Evolutionary conservation across 176 grass and related monocot species (phyloP).

Genomic region (Oryza punctata): DNA sequence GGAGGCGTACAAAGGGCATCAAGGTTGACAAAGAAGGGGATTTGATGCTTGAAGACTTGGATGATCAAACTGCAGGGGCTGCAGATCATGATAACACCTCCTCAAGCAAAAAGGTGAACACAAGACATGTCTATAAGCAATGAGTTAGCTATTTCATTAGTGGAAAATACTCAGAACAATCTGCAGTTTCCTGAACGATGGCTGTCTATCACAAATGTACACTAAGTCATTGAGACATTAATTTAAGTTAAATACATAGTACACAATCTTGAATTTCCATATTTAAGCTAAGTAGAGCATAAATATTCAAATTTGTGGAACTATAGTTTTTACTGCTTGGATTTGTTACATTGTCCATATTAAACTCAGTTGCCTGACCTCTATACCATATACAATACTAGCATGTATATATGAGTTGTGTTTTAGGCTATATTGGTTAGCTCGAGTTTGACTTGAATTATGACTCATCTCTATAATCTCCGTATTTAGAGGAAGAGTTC

Average conservation of each 20-base stretch:
- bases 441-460: conserved; percentile 20
- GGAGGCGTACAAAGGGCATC: conserved; percentile 80
- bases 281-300: not conserved
- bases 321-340: not conserved
- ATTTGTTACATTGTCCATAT: not conserved
- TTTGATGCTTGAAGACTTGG: conserved; percentile 81
- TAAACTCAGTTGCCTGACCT: not conserved
- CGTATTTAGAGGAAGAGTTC: not conserved
- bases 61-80: conserved; percentile 50
- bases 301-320: not conserved
- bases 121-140: not conserved
- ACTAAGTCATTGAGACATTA: not conserved
- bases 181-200: conserved; percentile 3
- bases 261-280: conserved; percentile 29
- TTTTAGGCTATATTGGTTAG: conserved; percentile 6
- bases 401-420: not conserved
- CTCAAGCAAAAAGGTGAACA: conserved; percentile 77
- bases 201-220: not conserved
- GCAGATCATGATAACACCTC: conserved; percentile 59
- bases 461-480: not conserved
- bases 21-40: conserved; percentile 89
- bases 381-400: not conserved
- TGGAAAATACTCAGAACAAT: not conserved
- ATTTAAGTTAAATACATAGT: conserved; percentile 7
- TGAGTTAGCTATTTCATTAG: conserved; percentile 4